A percentile compares a stretch with the other conserved stretches of the same genome.
Evolutionary conservation across 768 basidiomycete genomes (phyloP).

Genomic region (Tubosaeta sp.): DNA sequence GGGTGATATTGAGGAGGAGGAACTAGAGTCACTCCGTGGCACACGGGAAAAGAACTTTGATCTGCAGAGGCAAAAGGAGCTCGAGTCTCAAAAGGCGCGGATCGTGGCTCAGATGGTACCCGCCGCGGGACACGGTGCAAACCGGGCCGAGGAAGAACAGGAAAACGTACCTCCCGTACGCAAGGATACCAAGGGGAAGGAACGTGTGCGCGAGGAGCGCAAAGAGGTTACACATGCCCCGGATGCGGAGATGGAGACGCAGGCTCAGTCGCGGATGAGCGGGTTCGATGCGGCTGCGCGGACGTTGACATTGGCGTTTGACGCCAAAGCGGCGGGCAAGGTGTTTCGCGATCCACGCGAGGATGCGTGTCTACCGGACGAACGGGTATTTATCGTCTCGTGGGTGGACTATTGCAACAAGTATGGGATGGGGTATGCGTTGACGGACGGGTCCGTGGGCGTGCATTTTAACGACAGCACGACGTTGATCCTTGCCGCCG

Average conservation of each 20-base stretch:
- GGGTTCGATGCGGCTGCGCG: slow-evolving; percentile 66
- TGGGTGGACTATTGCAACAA: slow-evolving; percentile 99
- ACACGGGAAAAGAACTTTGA: slow-evolving; percentile 38
- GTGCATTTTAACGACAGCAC: slow-evolving; percentile 98
- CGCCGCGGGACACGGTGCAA: slow-evolving; percentile 21
- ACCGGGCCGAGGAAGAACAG: slow-evolving; percentile 32
- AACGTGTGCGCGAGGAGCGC: slow-evolving; percentile 23
- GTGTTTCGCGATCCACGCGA: slow-evolving; percentile 65
- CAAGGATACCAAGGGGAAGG: slow-evolving; percentile 31
- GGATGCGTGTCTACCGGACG: slow-evolving; percentile 52
- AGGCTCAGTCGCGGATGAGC: slow-evolving; percentile 34
- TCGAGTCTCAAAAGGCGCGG: slow-evolving; percentile 87
- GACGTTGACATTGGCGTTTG: slow-evolving; percentile 57
- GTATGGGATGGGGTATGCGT: slow-evolving; percentile 99
- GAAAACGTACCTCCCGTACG: slow-evolving; percentile 32
- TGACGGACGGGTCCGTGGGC: slow-evolving; percentile 92
- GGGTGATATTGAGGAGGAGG: slow-evolving; percentile 46
- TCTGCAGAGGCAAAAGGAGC: slow-evolving; percentile 57
- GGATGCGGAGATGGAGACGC: slow-evolving; percentile 22
- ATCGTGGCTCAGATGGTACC: slow-evolving; percentile 94
- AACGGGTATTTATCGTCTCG: slow-evolving; percentile 89
- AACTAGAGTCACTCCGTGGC: slow-evolving; percentile 38
- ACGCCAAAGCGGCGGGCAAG: slow-evolving; percentile 56
- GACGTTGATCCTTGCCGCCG: slow-evolving; percentile 76
- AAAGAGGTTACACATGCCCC: slow-evolving; percentile 10